Base-by-base conservation (phyloP, 2,329 filamentous ascomycete species). In the Hymenoscyphus linearis region DNA sequence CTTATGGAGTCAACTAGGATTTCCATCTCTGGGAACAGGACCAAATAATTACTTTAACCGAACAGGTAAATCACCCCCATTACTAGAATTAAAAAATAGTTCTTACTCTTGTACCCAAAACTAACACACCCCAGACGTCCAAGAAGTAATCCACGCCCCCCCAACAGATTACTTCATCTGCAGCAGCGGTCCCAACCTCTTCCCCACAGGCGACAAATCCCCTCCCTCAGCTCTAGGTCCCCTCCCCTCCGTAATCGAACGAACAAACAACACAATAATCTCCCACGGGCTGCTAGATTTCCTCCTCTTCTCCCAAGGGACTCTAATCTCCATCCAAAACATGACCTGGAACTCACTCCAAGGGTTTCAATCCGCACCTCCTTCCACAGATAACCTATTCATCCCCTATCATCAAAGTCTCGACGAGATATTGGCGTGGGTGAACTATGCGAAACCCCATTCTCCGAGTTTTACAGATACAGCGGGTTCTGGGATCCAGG, bases 291-390 rank as follows among this genome's bases (percentile, higher is more conserved):
- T 80, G 61, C 77, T 85, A 16, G 85, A 90, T 71, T 86, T 80
- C 70, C 77, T 88, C 58, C 76, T 90, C 7, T 77, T 86, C 52
- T 75, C 78, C 64, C 87, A 89, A 64, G 87, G 87, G 9, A 84
- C 84, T 0, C 76, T 89, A 2, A 74, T 87, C 52, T 81, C 81
- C 1, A 84, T 89, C 58, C 86, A 90, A 70, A 90, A 90, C 72
- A 87, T 89, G 85, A 89, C 86, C 0, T 90, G 84, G 83, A 80
- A 82, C 58, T 87, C 86, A 2, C 70, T 75, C 0, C 85, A 87
- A 66, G 87, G 87, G 0, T 89, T 90, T 76, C 79, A 82, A 57
- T 70, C 63, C 10, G 37, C 63, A 25, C 70, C 67, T 0, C 63
- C 64, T 2, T 6, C 50, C 2, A 50, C 57, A 3, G 52, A 64